Conservation (phyloP, 2,329 filamentous ascomycete genomes). For the Paradendryphiella salina region DNA sequence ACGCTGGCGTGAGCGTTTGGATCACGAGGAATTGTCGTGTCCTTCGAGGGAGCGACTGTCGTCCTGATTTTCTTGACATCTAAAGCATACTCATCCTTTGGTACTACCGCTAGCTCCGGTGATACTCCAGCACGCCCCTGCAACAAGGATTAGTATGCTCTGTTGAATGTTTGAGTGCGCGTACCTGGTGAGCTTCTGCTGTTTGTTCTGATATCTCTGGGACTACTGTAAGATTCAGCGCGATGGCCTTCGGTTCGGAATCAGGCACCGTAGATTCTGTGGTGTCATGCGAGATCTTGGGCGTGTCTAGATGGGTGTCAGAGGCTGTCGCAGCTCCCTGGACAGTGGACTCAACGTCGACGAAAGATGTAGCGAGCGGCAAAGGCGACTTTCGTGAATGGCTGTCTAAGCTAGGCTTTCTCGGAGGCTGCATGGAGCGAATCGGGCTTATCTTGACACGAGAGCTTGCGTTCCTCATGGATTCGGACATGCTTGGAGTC, state of each 20-base stretch:
- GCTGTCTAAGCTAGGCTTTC: slow-evolving; percentile 9
- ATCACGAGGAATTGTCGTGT: not conserved
- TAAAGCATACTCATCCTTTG: not conserved
- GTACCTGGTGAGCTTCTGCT: not conserved
- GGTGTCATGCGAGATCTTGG: not conserved
- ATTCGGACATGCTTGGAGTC: slow-evolving; percentile 9
- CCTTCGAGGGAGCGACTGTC: not conserved
- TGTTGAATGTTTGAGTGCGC: not conserved
- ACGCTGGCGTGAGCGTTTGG: not conserved
- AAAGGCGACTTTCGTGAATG: not conserved
- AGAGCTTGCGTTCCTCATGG: not conserved
- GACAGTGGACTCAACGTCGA: not conserved
- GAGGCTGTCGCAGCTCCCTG: not conserved
- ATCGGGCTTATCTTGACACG: slow-evolving; percentile 24
- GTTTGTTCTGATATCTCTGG: not conserved
- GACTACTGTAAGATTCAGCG: not conserved
- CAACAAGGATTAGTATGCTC: not conserved
- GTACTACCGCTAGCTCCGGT: not conserved
- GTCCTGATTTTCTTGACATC: not conserved
- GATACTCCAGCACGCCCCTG: not conserved
- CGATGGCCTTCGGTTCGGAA: not conserved
- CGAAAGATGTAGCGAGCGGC: not conserved
- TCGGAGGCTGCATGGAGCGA: slow-evolving; percentile 29
- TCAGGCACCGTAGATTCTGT: not conserved
- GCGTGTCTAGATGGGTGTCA: not conserved